A percentile compares a stretch with the other conserved stretches of the same genome.
These are phyloP conservation scores for Elsinoe australis DNA, from an alignment of 2,329 filamentous ascomycete genomes.

Conservation along the genomic window DNA sequence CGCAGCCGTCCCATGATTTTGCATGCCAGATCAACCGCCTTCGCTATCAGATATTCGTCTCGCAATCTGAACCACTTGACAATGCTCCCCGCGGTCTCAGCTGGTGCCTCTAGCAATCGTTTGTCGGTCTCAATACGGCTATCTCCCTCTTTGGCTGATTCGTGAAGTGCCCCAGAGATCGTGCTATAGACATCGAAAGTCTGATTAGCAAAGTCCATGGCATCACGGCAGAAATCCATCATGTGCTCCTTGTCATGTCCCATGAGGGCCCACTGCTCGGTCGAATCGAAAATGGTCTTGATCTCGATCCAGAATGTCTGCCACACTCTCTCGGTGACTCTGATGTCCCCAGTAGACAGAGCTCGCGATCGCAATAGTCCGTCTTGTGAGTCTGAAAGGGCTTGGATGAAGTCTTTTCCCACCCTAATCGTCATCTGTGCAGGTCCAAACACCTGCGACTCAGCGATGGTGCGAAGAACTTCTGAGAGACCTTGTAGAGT, in stretches of 20 bases:
- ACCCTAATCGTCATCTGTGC: constrained; percentile 54
- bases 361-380: constrained; percentile 53
- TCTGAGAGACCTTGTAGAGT: constrained; percentile 50
- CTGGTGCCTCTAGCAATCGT: constrained; percentile 57
- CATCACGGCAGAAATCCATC: constrained; percentile 88
- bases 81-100: constrained; percentile 58
- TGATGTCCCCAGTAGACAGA: constrained; percentile 52
- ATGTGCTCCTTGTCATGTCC: constrained; percentile 67
- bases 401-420: constrained; percentile 54
- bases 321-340: constrained; percentile 72
- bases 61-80: constrained; percentile 84
- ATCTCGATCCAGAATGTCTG: constrained; percentile 73
- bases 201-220: constrained; percentile 85
- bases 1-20: constrained; percentile 78
- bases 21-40: constrained; percentile 71
- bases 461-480: constrained; percentile 49
- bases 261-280: constrained; percentile 70
- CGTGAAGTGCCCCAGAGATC: constrained; percentile 62
- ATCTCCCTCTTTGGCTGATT: constrained; percentile 31
- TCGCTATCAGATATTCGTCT: constrained; percentile 75
- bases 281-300: constrained; percentile 71
- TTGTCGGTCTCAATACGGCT: constrained; percentile 35
- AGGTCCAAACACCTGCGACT: constrained; percentile 52
- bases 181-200: constrained; percentile 80
- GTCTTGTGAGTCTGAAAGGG: constrained; percentile 56